Percentiles rank a stretch among this genome's conserved stretches.
These are phyloP conservation scores for Cordyceps fumosorosea DNA, from an alignment of 2,329 filamentous ascomycete genomes.

Conservation along the genomic window DNA sequence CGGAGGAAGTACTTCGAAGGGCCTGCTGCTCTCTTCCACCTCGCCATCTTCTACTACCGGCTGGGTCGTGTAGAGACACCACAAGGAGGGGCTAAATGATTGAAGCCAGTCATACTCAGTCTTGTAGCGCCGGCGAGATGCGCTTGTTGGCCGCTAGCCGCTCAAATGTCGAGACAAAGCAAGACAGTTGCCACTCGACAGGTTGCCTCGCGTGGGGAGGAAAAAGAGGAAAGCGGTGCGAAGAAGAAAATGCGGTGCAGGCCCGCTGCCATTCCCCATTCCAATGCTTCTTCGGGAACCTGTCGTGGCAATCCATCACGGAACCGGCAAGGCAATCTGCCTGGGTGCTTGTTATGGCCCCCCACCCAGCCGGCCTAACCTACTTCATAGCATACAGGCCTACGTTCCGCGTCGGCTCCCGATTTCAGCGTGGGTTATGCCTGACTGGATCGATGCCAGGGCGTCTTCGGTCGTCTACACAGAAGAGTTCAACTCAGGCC, in stretches of 20 bases:
- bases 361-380: neutral
- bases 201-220: neutral
- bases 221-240: neutral
- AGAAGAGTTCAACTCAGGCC: neutral
- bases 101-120: conserved; percentile 1
- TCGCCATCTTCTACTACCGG: neutral
- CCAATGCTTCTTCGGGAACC: neutral
- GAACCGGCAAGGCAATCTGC: neutral
- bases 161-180: neutral
- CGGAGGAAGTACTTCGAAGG: neutral
- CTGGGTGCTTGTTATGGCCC: neutral
- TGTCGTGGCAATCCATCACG: neutral
- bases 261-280: neutral
- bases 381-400: neutral
- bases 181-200: conserved; percentile 1
- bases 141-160: conserved; percentile 9
- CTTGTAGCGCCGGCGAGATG: conserved; percentile 3
- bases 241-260: neutral
- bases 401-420: neutral
- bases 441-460: neutral
- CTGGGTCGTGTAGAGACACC: neutral
- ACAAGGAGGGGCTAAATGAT: neutral
- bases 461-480: neutral
- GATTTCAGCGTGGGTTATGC: neutral
- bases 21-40: neutral